Percentiles rank a stretch among this genome's conserved stretches.
phyloP scores from a whole-genome alignment of 371 early-diverging fungal species.

The Mucor indicus region DNA sequence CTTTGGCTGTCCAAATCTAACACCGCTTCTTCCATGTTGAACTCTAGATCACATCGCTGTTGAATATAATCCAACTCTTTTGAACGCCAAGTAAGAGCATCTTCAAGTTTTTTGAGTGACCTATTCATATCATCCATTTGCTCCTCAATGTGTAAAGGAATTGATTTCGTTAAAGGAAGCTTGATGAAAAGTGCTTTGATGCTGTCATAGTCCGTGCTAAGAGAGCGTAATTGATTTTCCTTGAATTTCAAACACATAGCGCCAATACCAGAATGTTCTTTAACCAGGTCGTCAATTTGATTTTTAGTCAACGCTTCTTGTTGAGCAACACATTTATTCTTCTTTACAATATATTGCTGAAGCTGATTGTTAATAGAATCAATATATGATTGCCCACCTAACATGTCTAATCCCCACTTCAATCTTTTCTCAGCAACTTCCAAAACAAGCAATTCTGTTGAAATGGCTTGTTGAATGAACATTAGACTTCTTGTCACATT shows the following conservation, averaged over 20 bases:
- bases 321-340: conserved; percentile 29
- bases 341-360: conserved; percentile 15
- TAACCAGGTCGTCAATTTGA: not conserved
- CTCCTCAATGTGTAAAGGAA: conserved; percentile 19
- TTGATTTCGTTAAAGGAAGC: conserved; percentile 15
- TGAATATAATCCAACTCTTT: conserved; percentile 19
- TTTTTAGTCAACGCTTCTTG: conserved; percentile 12
- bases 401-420: conserved; percentile 15
- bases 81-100: conserved; percentile 13
- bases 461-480: conserved; percentile 2
- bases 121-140: conserved; percentile 10
- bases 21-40: conserved; percentile 7
- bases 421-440: conserved; percentile 10
- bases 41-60: conserved; percentile 15
- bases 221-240: not conserved
- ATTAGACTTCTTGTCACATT: conserved; percentile 3
- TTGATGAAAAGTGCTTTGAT: conserved; percentile 5
- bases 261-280: conserved; percentile 8
- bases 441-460: conserved; percentile 5
- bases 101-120: conserved; percentile 14
- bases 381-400: not conserved
- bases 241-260: not conserved
- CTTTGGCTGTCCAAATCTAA: conserved; percentile 1
- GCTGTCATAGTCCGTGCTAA: not conserved
- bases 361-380: conserved; percentile 14